phyloP scores from a whole-genome alignment of 306 rosid species.

The Parietaria judaica region DNA sequence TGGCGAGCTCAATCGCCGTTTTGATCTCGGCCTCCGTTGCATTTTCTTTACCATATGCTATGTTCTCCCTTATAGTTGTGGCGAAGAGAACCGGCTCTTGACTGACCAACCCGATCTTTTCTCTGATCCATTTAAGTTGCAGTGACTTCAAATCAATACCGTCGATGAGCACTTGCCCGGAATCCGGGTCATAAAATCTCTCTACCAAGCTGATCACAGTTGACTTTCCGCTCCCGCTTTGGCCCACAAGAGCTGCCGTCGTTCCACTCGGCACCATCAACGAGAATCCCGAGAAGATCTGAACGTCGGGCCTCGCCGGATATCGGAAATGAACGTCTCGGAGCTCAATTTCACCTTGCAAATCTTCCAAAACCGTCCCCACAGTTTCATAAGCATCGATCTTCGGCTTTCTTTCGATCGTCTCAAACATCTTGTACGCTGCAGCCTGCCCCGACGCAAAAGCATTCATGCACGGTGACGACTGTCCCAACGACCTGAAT shows the following conservation, averaged over 20 bases:
- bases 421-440: constrained; percentile 81
- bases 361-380: constrained; percentile 50
- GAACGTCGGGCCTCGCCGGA: constrained; percentile 75
- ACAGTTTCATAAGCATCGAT: constrained; percentile 59
- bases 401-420: constrained; percentile 52
- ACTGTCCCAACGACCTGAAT: constrained; percentile 61
- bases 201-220: constrained; percentile 67
- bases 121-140: constrained; percentile 61
- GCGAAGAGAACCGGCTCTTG: constrained; percentile 76
- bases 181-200: constrained; percentile 83
- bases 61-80: constrained; percentile 56
- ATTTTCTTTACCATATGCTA: constrained; percentile 72
- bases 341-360: constrained; percentile 71
- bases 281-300: constrained; percentile 73
- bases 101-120: constrained; percentile 76
- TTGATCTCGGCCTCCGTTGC: constrained; percentile 63
- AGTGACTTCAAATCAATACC: constrained; percentile 52
- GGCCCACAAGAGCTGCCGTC: constrained; percentile 81
- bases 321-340: constrained; percentile 62
- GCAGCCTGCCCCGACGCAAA: constrained; percentile 86
- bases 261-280: constrained; percentile 54
- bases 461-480: constrained; percentile 74
- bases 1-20: constrained; percentile 59
- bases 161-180: constrained; percentile 74
- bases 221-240: constrained; percentile 94